Evolutionary conservation across 345 rosid genomes (phyloP), one percentile per base, ranked within the genome.

Genomic region (Microcos paniculata): DNA sequence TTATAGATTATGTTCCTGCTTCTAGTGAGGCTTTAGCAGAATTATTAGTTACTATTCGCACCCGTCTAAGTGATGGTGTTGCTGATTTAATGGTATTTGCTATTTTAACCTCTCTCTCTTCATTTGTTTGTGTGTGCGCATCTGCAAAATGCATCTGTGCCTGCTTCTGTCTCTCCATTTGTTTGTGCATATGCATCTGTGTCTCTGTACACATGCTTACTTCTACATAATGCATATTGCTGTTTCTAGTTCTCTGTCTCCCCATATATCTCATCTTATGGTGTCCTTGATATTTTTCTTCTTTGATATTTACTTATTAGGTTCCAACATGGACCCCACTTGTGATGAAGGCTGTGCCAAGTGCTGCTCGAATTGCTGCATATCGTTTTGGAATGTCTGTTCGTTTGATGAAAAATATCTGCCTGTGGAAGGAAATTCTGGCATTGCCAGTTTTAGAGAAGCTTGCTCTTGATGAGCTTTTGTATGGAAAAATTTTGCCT

Each of bases 291-390:
- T 57, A 10, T 51, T 64, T 53, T 15, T 42, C 45, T 33, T 49
- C 30, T 64, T 75, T 35, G 30, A 40, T 78, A n/a, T 42, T 19
- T 79, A 51, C 59, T 79, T 77, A 19, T 30, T 55, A 93, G 97
- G 96, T 93, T 56, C 99, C 99, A 55, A 87, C 92, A 78, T 96
- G 99, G 99, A 88, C 83, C 79, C 90, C 89, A 21, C 87, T 89
- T 77, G 86, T 88, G 45, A 80, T 92, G 79, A 92, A 90, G 87
- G 97, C 95, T 33, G 98, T 96, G 79, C 97, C 97, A 48, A 87
- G 77, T 80, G 93, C 98, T 52, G 91, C 96, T 64, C 84, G 84
- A 77, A 82, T 90, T 88, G 90, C 91, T 42, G 98, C 98, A 30
- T 96, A 92, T 76, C 84, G 91, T 63, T 96, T 96, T 83, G 99